These are phyloP conservation scores for Malus hybrid DNA, from an alignment of 331 rosid genomes.

Conservation along the genomic window DNA sequence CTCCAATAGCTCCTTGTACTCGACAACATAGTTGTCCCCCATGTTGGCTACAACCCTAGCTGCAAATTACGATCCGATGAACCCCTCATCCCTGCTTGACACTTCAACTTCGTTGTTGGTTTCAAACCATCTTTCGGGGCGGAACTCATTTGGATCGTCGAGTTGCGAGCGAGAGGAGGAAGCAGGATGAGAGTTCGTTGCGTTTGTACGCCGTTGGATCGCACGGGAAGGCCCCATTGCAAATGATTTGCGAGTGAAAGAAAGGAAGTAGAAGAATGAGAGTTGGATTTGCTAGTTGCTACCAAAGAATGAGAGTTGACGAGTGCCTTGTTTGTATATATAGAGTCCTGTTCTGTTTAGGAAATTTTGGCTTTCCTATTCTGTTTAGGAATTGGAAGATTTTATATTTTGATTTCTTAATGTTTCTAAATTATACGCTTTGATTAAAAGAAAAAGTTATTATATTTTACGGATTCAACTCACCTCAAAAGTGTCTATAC, in stretches of 20 bases:
- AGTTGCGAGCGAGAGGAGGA: background rate
- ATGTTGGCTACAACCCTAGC: background rate
- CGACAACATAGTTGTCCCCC: background rate
- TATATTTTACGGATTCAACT: too few species aligned
- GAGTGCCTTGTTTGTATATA: background rate
- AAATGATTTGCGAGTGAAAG: background rate
- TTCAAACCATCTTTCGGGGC: background rate
- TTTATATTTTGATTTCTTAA: constrained; percentile 5
- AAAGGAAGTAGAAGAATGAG: background rate
- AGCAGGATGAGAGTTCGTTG: background rate
- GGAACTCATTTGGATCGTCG: background rate
- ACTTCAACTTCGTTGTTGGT: background rate
- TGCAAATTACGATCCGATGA: background rate
- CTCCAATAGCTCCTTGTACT: background rate
- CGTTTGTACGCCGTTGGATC: background rate
- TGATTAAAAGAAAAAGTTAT: too few species aligned
- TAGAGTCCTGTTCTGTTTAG: too few species aligned
- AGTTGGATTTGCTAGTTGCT: background rate
- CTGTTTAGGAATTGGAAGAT: too few species aligned
- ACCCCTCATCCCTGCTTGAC: background rate
- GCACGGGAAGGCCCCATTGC: background rate
- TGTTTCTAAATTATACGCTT: too few species aligned
- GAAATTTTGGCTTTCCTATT: background rate
- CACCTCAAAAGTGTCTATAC: background rate
- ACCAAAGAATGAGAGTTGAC: background rate